Evolutionary conservation across 306 rosid species (phyloP), one percentile per base, ranked within the genome.

Genomic region (Begonia loranthoides): DNA sequence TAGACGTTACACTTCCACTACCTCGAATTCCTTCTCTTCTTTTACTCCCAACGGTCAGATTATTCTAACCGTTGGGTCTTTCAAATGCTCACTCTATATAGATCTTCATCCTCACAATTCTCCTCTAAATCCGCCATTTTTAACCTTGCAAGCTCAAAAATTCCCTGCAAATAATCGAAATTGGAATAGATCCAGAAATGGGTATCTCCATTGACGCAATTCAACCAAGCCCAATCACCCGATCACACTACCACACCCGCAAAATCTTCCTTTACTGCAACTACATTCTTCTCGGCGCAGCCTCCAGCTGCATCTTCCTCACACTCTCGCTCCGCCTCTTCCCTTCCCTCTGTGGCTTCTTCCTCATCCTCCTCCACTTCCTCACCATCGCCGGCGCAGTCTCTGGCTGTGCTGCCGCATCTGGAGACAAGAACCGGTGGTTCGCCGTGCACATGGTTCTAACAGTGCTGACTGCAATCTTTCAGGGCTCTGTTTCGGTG

Each of bases 261-360:
- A 87, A 82, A 52, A 65, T 71, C 17, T 87, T 87, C 62, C 79
- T 87, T n/a, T 68, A 82, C 56, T 71, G 95, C 73, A 87, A 87
- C 87, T 87, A 87, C 70, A 63, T 87, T 2, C 77, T 87, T 6
- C 52, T 82, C 9, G 95, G 94, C 10, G 89, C 95, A 41, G 93
- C 95, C 50, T 79, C 95, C 17, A 82, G 94, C 63, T 87, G 95
- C 78, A 82, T 87, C 68, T 87, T 87, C 75, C 94, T 87, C 73
- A 79, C 94, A 13, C 89, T 87, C 52, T 87, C 94, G 0, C 89
- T 87, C 15, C 78, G 95, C 15, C 75, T 82, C 56, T 6, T 87
- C 12, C 95, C 95, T 4, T 87, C 95, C 0, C 50, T 82, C 1
- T 70, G 94, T 0, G 95, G 94, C 62, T 74, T 78, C 77, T 70